Evolutionary conservation across 164 flowering plant species (phyloP).

Genomic region (Vitis amurensis): DNA sequence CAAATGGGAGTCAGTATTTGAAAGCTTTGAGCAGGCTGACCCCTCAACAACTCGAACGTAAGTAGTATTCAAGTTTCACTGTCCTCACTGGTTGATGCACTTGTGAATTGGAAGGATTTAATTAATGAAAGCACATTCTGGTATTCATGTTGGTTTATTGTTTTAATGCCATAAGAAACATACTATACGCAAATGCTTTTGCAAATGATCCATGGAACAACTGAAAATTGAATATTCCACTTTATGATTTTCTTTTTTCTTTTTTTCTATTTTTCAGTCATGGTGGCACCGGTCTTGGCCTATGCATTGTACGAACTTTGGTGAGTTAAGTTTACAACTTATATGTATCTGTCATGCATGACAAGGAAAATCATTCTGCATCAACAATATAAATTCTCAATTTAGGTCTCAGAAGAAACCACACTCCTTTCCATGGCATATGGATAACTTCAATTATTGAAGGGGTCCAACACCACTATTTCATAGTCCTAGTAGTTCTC

Average conservation of each 20-base stretch:
- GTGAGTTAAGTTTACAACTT: constrained; percentile 37
- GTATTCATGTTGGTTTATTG: too few species aligned
- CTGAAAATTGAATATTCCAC: constrained; percentile 1
- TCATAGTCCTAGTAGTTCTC: too few species aligned
- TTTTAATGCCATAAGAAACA: not conserved
- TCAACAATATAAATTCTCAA: not conserved
- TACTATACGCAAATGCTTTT: not conserved
- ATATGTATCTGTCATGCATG: not conserved
- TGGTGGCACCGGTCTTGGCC: constrained; percentile 98
- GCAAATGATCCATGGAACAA: not conserved
- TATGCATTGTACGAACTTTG: constrained; percentile 91
- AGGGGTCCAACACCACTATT: too few species aligned
- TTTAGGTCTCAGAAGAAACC: not conserved
- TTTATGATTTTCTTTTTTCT: not conserved
- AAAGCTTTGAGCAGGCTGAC: constrained; percentile 99
- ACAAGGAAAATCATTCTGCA: not conserved
- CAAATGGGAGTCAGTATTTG: constrained; percentile 99
- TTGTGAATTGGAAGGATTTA: too few species aligned
- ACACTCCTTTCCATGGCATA: not conserved
- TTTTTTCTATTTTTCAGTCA: constrained; percentile 59
- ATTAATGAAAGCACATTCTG: too few species aligned
- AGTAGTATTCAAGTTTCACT: constrained; percentile 17
- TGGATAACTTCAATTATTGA: too few species aligned
- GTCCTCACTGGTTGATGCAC: too few species aligned
- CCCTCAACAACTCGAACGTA: constrained; percentile 94